Evolutionary conservation across 441 rosid genomes (phyloP).

Genomic region (Erodium texanum): DNA sequence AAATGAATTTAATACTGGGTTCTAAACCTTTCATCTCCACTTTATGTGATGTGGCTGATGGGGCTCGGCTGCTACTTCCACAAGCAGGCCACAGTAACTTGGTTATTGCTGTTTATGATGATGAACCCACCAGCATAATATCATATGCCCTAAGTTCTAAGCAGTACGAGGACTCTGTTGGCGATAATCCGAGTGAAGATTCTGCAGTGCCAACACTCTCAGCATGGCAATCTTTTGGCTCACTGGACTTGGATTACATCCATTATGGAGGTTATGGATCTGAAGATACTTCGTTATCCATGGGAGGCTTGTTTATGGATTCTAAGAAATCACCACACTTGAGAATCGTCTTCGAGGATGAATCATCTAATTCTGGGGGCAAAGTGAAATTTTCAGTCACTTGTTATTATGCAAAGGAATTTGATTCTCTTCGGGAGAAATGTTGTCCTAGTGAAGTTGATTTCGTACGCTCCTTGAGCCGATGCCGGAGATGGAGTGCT

Average conservation of each 20-base stretch:
- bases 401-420: slow-evolving; percentile 73
- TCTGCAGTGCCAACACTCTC: slow-evolving; percentile 43
- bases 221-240: slow-evolving; percentile 61
- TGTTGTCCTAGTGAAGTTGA: slow-evolving; percentile 86
- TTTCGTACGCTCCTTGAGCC: slow-evolving; percentile 84
- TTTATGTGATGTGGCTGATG: slow-evolving; percentile 55
- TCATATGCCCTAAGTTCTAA: slow-evolving; percentile 65
- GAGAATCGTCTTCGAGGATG: slow-evolving; percentile 63
- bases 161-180: slow-evolving; percentile 60
- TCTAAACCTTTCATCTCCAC: slow-evolving; percentile 48
- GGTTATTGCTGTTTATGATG: slow-evolving; percentile 81
- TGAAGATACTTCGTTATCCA: slow-evolving; percentile 41
- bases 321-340: slow-evolving; percentile 62
- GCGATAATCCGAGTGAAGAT: slow-evolving; percentile 36
- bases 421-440: slow-evolving; percentile 70
- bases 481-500: slow-evolving; percentile 96
- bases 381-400: slow-evolving; percentile 80
- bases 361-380: slow-evolving; percentile 40
- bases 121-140: slow-evolving; percentile 89
- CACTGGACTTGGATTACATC: slow-evolving; percentile 52
- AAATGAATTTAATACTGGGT: slow-evolving; percentile 44
- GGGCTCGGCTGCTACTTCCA: slow-evolving; percentile 67
- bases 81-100: slow-evolving; percentile 52
- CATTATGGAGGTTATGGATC: slow-evolving; percentile 44
- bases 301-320: slow-evolving; percentile 33